Evolutionary conservation across 192 early-diverging fungal species (phyloP).

Genomic region (Podochytrium sp.): DNA sequence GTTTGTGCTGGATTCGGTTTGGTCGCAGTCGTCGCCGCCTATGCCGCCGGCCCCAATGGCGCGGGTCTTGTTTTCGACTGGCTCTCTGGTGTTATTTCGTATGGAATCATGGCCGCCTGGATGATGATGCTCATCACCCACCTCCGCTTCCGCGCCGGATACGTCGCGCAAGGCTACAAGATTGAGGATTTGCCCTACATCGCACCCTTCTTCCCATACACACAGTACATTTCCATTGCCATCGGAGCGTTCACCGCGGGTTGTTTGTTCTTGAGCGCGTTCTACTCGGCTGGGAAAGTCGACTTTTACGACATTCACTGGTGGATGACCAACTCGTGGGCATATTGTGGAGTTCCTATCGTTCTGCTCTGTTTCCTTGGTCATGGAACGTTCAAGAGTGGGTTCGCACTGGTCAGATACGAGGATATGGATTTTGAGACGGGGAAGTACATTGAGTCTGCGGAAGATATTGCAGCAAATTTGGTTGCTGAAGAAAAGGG

Average conservation of each 20-base stretch:
- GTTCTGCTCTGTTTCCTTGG: neutral
- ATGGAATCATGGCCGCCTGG: slow-evolving; percentile 23
- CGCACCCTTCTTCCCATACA: slow-evolving; percentile 23
- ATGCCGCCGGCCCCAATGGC: neutral
- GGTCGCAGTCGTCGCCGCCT: slow-evolving; percentile 49
- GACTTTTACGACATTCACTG: slow-evolving; percentile 15
- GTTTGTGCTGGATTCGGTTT: too few species aligned
- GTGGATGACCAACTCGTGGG: slow-evolving; percentile 1
- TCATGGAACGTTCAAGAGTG: neutral
- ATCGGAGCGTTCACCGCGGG: slow-evolving; percentile 7
- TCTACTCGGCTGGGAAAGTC: neutral
- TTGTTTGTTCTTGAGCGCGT: neutral
- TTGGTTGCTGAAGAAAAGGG: neutral
- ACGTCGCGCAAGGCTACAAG: neutral
- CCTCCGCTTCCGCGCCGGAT: slow-evolving; percentile 21
- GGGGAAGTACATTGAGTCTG: neutral
- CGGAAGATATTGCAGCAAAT: neutral
- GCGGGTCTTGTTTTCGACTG: neutral
- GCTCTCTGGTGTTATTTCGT: slow-evolving; percentile 2
- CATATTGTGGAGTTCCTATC: slow-evolving; percentile 24
- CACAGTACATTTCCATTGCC: neutral
- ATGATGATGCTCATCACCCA: slow-evolving; percentile 26
- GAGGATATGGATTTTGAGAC: slow-evolving; percentile 25
- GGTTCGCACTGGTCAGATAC: neutral
- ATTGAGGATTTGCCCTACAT: slow-evolving; percentile 17